Conservation (phyloP, 2,329 filamentous ascomycete species). For the Westerdykella ornata region DNA sequence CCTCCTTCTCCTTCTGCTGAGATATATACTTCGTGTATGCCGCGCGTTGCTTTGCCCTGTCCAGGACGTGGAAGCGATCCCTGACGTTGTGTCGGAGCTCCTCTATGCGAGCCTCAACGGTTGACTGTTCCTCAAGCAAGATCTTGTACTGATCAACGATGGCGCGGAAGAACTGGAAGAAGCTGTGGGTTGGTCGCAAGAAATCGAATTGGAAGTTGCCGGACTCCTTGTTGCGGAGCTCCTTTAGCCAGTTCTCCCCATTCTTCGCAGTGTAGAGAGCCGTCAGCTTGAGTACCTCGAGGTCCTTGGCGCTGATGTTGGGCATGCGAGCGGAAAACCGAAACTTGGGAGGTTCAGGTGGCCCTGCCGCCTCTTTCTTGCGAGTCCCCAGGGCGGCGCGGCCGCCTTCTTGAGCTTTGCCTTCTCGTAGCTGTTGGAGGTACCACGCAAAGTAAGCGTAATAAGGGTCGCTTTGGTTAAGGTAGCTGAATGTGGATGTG, state of each 20-base stretch:
- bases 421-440: constrained; percentile 74
- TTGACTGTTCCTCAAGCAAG: constrained; percentile 64
- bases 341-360: constrained; percentile 78
- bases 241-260: constrained; percentile 84
- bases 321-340: constrained; percentile 95
- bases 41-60: constrained; percentile 74
- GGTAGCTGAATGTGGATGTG: constrained; percentile 88
- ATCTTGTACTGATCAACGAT: constrained; percentile 91
- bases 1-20: constrained; percentile 77
- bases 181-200: constrained; percentile 85
- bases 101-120: constrained; percentile 64
- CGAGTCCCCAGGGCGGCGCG: constrained; percentile 42
- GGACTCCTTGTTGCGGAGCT: constrained; percentile 78
- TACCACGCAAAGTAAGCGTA: constrained; percentile 87
- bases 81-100: constrained; percentile 68
- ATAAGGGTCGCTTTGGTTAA: constrained; percentile 75
- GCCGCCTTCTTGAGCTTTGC: constrained; percentile 72
- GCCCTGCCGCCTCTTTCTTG: constrained; percentile 49
- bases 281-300: constrained; percentile 66
- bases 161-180: constrained; percentile 91
- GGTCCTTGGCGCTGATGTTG: constrained; percentile 89
- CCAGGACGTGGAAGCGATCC: constrained; percentile 74
- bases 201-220: constrained; percentile 96
- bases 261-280: constrained; percentile 91
- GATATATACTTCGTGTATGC: constrained; percentile 83